These are phyloP conservation scores for Hypseocharis bilobata DNA, from an alignment of 441 rosid genomes.

Conservation along the genomic window DNA sequence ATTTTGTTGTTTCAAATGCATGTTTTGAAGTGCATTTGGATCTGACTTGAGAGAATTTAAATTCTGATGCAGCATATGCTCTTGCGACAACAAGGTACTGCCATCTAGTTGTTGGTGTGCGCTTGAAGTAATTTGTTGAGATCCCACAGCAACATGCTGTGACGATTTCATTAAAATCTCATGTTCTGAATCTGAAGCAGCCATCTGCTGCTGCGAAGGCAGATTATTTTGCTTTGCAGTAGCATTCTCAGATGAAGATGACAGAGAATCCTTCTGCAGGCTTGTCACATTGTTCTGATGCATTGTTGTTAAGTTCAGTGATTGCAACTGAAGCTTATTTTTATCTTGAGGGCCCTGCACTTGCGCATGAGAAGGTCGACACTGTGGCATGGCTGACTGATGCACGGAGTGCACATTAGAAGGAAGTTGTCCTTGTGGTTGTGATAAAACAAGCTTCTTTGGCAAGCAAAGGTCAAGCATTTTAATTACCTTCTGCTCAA, in stretches of 20 bases:
- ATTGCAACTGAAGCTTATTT: slow-evolving; percentile 15
- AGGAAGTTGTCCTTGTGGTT: slow-evolving; percentile 17
- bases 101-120: not conserved
- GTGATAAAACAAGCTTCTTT: no score
- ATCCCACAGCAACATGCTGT: not conserved
- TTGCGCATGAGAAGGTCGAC: slow-evolving; percentile 15
- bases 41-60: no score
- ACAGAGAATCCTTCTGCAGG: slow-evolving; percentile 7
- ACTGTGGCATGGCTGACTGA: no score
- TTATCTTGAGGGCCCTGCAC: slow-evolving; percentile 6
- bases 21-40: not conserved
- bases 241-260: not conserved
- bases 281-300: slow-evolving; percentile 8
- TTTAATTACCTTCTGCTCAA: slow-evolving; percentile 19
- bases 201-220: not conserved
- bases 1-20: not conserved
- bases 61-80: no score
- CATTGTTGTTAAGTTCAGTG: slow-evolving; percentile 1
- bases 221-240: not conserved
- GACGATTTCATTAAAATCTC: not conserved
- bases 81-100: not conserved
- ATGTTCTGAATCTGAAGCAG: not conserved
- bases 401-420: slow-evolving; percentile 5
- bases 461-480: no score
- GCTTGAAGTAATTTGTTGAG: not conserved